A percentile compares a stretch with the other conserved stretches of the same genome.
Evolutionary conservation across 2,329 filamentous ascomycete genomes (phyloP).

Genomic region (Trichoderma breve): DNA sequence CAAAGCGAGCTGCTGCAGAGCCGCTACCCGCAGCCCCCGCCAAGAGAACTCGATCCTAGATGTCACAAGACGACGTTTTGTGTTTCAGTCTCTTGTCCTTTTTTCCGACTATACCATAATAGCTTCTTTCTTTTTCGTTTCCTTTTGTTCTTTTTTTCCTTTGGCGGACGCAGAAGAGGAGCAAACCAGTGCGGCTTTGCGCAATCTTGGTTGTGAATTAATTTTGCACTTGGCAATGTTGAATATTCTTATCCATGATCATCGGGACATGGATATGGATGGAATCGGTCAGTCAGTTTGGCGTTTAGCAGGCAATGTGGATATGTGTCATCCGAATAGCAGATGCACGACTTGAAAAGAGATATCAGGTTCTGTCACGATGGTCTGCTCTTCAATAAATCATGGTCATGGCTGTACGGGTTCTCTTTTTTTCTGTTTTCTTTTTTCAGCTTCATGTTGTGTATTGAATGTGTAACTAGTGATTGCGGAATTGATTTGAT

Average conservation of each 20-base stretch:
- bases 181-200: slow-evolving; percentile 5
- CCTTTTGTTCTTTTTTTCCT: not conserved
- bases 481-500: not conserved
- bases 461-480: slow-evolving; percentile 17
- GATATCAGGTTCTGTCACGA: slow-evolving; percentile 19
- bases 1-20: slow-evolving; percentile 42
- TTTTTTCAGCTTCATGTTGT: slow-evolving; percentile 1
- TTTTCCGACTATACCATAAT: slow-evolving; percentile 19
- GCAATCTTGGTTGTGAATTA: slow-evolving; percentile 6
- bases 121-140: not conserved
- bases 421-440: not conserved
- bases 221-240: slow-evolving; percentile 16
- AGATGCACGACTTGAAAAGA: slow-evolving; percentile 18
- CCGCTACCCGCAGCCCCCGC: slow-evolving; percentile 31
- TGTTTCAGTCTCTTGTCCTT: slow-evolving; percentile 1
- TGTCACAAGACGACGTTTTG: not conserved
- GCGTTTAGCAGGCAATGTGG: slow-evolving; percentile 20
- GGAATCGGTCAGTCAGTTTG: slow-evolving; percentile 15
- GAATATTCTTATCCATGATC: slow-evolving; percentile 20
- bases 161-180: not conserved
- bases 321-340: slow-evolving; percentile 20
- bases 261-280: slow-evolving; percentile 15
- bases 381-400: slow-evolving; percentile 16
- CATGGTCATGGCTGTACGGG: slow-evolving; percentile 15
- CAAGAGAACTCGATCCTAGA: slow-evolving; percentile 39